These are phyloP conservation scores for Acorus gramineus DNA, from an alignment of 106 monocot genomes.

Conservation along the genomic window DNA sequence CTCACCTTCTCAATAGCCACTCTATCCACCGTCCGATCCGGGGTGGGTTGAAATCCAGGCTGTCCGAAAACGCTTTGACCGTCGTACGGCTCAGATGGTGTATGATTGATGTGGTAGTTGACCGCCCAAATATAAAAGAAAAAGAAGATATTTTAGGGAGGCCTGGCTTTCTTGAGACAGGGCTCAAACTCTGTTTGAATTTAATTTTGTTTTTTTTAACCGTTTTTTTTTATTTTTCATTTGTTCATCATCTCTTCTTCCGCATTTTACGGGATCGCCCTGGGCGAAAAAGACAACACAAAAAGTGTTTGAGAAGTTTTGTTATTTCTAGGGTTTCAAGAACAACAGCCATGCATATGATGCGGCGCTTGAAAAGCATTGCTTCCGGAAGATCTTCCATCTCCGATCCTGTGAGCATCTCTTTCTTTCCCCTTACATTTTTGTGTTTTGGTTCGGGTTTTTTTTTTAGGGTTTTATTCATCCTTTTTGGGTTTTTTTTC, in stretches of 20 bases:
- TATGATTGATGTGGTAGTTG: too few species aligned
- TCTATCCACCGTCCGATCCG: too few species aligned
- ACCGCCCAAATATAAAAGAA: too few species aligned
- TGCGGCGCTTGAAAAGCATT: constrained; percentile 45
- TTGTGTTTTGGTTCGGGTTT: neutral
- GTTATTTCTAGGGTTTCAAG: constrained; percentile 1
- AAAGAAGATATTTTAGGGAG: too few species aligned
- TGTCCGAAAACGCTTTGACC: too few species aligned
- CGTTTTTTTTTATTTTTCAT: too few species aligned
- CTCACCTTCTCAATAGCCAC: too few species aligned
- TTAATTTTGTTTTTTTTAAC: too few species aligned
- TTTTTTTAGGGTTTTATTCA: neutral
- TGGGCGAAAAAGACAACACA: neutral
- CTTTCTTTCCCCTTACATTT: neutral
- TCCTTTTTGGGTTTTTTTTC: neutral
- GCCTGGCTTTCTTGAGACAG: too few species aligned
- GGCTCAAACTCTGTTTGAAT: too few species aligned
- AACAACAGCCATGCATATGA: constrained; percentile 31
- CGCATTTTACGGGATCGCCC: neutral
- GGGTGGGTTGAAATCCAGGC: too few species aligned
- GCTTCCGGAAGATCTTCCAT: constrained; percentile 38
- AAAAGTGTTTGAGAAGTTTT: neutral
- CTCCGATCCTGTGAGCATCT: constrained; percentile 15
- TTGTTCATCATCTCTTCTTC: neutral
- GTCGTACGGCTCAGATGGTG: too few species aligned